phyloP scores from a whole-genome alignment of 768 basidiomycete genomes.

The Filobasidium wieringae region DNA sequence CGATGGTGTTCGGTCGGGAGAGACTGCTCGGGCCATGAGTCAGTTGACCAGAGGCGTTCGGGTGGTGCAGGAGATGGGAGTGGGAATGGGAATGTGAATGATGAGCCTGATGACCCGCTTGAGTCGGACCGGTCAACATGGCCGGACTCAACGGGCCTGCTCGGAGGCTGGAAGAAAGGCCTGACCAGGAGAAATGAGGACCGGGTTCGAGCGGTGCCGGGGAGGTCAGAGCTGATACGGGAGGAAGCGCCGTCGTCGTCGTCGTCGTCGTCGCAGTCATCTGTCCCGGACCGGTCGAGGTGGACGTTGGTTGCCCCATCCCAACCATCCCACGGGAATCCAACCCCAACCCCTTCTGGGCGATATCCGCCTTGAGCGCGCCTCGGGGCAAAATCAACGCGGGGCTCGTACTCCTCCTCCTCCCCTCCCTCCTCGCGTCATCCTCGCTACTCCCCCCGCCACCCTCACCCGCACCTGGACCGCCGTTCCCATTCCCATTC shows the following conservation, averaged over 20 bases:
- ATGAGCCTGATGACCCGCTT: slow-evolving; percentile 27
- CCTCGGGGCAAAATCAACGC: slow-evolving; percentile 15
- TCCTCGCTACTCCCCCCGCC: slow-evolving; percentile 7
- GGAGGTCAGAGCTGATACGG: slow-evolving; percentile 33
- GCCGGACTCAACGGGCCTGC: slow-evolving; percentile 90
- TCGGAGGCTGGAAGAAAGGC: slow-evolving; percentile 65
- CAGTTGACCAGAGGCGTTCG: too few species aligned
- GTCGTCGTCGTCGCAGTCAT: slow-evolving; percentile 38
- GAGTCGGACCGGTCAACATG: slow-evolving; percentile 46
- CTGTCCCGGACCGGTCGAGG: slow-evolving; percentile 16
- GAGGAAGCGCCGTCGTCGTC: slow-evolving; percentile 30
- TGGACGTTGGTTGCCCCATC: background rate
- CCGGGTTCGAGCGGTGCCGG: slow-evolving; percentile 34
- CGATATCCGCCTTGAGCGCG: background rate
- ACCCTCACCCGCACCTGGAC: too few species aligned
- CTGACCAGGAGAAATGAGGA: slow-evolving; percentile 38
- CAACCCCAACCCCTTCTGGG: too few species aligned
- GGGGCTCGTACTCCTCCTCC: background rate
- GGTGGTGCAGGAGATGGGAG: too few species aligned
- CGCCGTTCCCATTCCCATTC: too few species aligned
- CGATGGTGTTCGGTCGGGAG: too few species aligned
- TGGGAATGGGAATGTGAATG: slow-evolving; percentile 29
- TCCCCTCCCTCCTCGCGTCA: slow-evolving; percentile 20
- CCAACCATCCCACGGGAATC: background rate
- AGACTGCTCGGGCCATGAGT: slow-evolving; percentile 9